Percentiles rank a stretch among this genome's conserved stretches.
phyloP scores from a whole-genome alignment of 2,329 filamentous ascomycete genomes.

The Calonectria ilicicola region DNA sequence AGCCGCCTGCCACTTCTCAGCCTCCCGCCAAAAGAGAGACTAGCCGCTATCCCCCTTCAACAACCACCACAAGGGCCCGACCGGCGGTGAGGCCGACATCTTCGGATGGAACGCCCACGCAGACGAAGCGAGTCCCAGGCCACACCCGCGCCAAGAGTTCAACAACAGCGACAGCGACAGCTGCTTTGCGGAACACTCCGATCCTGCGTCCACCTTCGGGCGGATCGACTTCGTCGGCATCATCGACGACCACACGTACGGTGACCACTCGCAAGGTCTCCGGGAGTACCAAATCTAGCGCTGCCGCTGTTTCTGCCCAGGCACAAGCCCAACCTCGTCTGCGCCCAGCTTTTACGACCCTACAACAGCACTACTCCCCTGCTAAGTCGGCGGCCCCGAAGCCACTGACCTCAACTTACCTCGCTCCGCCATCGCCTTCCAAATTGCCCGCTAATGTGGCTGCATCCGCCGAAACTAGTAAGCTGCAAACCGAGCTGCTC shows the following conservation, averaged over 20 bases:
- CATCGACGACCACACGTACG: slow-evolving; percentile 32
- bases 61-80: slow-evolving; percentile 46
- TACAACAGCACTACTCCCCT: slow-evolving; percentile 77
- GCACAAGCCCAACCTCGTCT: slow-evolving; percentile 48
- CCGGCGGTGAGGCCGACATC: slow-evolving; percentile 46
- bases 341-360: slow-evolving; percentile 70
- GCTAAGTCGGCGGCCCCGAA: slow-evolving; percentile 72
- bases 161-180: slow-evolving; percentile 37
- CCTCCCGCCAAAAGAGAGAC: slow-evolving; percentile 37
- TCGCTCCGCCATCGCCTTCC: slow-evolving; percentile 71
- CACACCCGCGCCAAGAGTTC: slow-evolving; percentile 50
- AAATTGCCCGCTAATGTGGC: slow-evolving; percentile 72
- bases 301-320: slow-evolving; percentile 26
- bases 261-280: slow-evolving; percentile 16
- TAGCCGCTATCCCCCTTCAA: slow-evolving; percentile 50
- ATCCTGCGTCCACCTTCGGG: slow-evolving; percentile 47
- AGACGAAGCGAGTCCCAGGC: slow-evolving; percentile 34
- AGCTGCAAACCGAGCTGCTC: slow-evolving; percentile 73
- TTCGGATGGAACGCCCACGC: slow-evolving; percentile 39
- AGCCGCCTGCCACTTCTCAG: slow-evolving; percentile 28
- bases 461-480: slow-evolving; percentile 67
- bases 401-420: slow-evolving; percentile 67
- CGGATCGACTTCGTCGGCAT: slow-evolving; percentile 34
- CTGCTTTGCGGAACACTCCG: slow-evolving; percentile 37
- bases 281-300: slow-evolving; percentile 34